Evolutionary conservation across 2,329 filamentous ascomycete species (phyloP).

Genomic region (Triangularia setosa): DNA sequence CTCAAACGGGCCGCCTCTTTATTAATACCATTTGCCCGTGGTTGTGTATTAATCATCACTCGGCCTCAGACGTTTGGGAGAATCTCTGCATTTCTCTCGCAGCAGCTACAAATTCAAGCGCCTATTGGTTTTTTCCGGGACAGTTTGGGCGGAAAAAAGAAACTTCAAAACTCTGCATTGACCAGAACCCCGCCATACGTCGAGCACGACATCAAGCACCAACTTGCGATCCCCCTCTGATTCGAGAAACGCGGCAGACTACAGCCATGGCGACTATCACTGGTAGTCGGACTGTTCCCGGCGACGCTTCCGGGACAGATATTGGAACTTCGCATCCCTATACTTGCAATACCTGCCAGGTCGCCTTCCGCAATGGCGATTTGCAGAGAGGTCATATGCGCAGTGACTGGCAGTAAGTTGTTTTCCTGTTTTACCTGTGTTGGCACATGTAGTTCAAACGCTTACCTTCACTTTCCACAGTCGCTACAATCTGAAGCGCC

Average conservation of each 20-base stretch:
- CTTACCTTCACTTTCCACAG: slow-evolving; percentile 40
- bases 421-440: neutral
- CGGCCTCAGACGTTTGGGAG: neutral
- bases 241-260: neutral
- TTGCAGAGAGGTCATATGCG: slow-evolving; percentile 95
- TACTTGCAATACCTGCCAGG: slow-evolving; percentile 97
- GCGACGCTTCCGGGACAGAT: slow-evolving; percentile 28
- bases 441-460: neutral
- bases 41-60: neutral
- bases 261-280: slow-evolving; percentile 47
- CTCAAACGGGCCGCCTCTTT: neutral
- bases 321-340: slow-evolving; percentile 68
- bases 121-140: neutral
- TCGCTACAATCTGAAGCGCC: slow-evolving; percentile 93
- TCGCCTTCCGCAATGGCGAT: slow-evolving; percentile 91
- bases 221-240: neutral
- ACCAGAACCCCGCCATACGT: neutral
- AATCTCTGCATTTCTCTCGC: neutral
- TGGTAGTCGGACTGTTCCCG: slow-evolving; percentile 32
- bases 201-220: neutral
- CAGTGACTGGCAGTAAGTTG: slow-evolving; percentile 92
- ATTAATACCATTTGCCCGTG: neutral
- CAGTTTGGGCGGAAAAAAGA: neutral
- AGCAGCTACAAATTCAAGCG: neutral
- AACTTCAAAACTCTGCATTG: neutral